Percentiles rank a stretch among this genome's conserved stretches.
These are phyloP conservation scores for Gigaspora rosea DNA, from an alignment of 192 early-diverging fungal species.

Conservation along the genomic window DNA sequence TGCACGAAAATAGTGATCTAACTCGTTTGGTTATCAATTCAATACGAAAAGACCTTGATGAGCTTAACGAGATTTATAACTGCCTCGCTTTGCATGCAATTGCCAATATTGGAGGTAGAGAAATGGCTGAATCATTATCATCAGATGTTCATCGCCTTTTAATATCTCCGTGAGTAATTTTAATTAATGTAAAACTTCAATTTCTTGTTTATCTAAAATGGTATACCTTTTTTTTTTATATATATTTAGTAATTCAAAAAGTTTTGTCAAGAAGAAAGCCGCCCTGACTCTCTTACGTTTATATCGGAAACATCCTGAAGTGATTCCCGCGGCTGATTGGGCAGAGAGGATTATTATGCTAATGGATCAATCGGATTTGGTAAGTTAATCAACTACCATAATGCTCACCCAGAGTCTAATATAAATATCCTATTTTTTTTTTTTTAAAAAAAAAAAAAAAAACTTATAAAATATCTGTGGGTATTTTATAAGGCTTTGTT, in stretches of 20 bases:
- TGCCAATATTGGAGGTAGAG: conserved; percentile 92
- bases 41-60: conserved; percentile 87
- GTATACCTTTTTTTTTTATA: background rate
- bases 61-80: conserved; percentile 79
- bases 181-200: background rate
- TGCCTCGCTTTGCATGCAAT: conserved; percentile 95
- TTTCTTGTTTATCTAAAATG: background rate
- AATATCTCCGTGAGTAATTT: conserved; percentile 68
- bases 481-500: too few relatives aligned
- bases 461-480: too few relatives aligned
- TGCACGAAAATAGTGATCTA: conserved; percentile 86
- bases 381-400: conserved; percentile 27
- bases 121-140: conserved; percentile 87
- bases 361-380: conserved; percentile 88
- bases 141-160: conserved; percentile 83
- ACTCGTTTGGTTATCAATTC: conserved; percentile 83
- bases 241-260: conserved; percentile 55
- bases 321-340: conserved; percentile 87
- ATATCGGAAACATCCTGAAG: conserved; percentile 86
- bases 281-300: conserved; percentile 89
- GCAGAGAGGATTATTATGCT: conserved; percentile 76
- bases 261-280: conserved; percentile 97
- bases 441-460: too few relatives aligned
- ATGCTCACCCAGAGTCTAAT: too few relatives aligned
- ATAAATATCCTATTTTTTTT: too few relatives aligned